Base-by-base conservation (phyloP, 768 basidiomycete genomes). In the Tubosaeta sp. region DNA sequence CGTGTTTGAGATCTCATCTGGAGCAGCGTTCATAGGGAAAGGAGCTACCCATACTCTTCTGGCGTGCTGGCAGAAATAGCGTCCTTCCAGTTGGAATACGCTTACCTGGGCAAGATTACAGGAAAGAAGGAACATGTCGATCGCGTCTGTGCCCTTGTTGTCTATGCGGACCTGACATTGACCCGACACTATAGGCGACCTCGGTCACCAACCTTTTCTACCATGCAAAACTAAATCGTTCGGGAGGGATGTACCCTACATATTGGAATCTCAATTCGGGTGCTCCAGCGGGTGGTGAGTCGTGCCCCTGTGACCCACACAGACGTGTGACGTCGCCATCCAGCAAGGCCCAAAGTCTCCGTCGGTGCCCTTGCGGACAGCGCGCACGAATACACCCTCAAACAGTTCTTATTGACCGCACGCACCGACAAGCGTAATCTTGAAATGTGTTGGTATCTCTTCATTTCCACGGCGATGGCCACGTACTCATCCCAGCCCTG, bases 81-180 rank as follows among this genome's bases (percentile, higher is more conserved):
- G 0, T 88, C 81, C 42, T 74, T 85, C 49, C 90, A 94, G 63
- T 65, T 95, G 48, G 93, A 95, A 68, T 88, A 93, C 62, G 81
- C 86, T 51, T 92, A 93, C 59, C 77, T 95, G 5, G 87, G 87
- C 4, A 84, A 89, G 59, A 65, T 85, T 25, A 91, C 90, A 0
- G 87, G 86, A 0, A 84, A 86, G 59, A 76, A 78, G 49, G 76
- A 78, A 39, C 83, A 85, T 59, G 81, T 76, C 49, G 74, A 80
- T 43, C 75, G 74, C 44, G 86, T 84, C 53, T 3, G 79, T 70
- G 13, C n/a, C n/a, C 0, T 37, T 11, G 11, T 22, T 27, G 14
- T 46, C 13, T 11, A 4, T 45, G 19, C 14, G 1, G 13, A 3
- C 11, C 17, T 37, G n/a, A 22, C 25, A n/a, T 29, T 32, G 26